Conservation (phyloP, 768 basidiomycete genomes). For the Kwoniella heveanensis region DNA sequence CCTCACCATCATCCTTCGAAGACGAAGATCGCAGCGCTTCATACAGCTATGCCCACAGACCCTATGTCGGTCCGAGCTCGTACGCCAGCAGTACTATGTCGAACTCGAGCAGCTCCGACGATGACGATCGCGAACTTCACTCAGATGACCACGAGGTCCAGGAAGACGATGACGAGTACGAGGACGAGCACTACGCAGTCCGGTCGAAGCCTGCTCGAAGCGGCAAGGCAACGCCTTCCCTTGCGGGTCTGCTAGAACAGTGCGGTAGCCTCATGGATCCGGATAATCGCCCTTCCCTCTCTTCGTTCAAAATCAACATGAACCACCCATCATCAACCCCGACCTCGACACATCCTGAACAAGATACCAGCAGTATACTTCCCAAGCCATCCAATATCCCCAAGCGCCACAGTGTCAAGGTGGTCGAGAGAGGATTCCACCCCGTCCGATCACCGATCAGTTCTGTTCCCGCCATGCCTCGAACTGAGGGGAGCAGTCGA, state of each 20-base stretch:
- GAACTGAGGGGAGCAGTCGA: not conserved
- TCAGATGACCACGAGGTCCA: not conserved
- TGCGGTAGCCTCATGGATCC: slow-evolving; percentile 1
- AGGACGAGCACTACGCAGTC: not conserved
- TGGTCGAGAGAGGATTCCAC: not conserved
- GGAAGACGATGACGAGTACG: not conserved
- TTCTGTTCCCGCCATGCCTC: not conserved
- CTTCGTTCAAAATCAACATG: not conserved
- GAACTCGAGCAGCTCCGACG: too few species aligned
- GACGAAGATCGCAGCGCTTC: not conserved
- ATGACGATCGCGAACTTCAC: too few species aligned
- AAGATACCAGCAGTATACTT: not conserved
- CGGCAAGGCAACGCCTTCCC: not conserved
- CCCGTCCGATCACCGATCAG: not conserved
- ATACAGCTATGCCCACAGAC: not conserved
- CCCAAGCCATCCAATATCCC: not conserved
- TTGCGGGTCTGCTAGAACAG: not conserved
- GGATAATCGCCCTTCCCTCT: not conserved
- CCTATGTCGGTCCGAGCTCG: not conserved
- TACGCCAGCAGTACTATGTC: not conserved
- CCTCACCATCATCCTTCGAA: too few species aligned
- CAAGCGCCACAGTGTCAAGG: not conserved
- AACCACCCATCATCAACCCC: not conserved
- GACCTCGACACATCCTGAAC: too few species aligned
- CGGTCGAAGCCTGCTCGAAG: not conserved